Percentiles rank a stretch among this genome's conserved stretches.
phyloP scores from a whole-genome alignment of 2,329 filamentous ascomycete species.

The Ophiostoma sp. region DNA sequence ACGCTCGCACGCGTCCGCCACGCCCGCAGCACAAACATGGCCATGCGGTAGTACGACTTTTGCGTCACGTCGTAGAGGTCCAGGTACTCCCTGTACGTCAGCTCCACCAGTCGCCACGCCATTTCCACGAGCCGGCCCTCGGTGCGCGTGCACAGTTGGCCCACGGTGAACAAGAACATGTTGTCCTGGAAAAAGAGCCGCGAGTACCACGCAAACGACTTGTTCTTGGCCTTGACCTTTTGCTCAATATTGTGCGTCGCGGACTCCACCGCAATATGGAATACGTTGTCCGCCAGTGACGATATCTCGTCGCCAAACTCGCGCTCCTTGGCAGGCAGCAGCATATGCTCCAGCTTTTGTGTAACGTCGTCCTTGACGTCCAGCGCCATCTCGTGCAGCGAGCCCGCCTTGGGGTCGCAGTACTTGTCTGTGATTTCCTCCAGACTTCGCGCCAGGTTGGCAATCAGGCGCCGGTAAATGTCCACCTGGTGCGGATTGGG shows the following conservation, averaged over 20 bases:
- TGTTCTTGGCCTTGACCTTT: constrained; percentile 41
- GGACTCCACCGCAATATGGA: constrained; percentile 48
- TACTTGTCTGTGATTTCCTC: constrained; percentile 45
- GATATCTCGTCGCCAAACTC: constrained; percentile 48
- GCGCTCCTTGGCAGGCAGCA: constrained; percentile 44
- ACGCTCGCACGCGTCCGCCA: constrained; percentile 49
- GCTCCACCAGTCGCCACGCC: constrained; percentile 47
- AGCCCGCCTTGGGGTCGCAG: constrained; percentile 49
- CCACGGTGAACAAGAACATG: constrained; percentile 51
- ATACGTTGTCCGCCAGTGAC: constrained; percentile 48
- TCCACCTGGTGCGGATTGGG: constrained; percentile 36
- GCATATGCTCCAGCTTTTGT: constrained; percentile 45
- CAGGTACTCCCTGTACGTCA: constrained; percentile 45
- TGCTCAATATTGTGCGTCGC: constrained; percentile 45
- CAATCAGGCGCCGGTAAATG: constrained; percentile 41
- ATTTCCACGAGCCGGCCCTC: constrained; percentile 48
- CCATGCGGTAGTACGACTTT: constrained; percentile 43
- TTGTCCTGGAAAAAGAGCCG: constrained; percentile 52
- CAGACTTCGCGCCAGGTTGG: constrained; percentile 41
- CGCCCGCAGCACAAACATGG: constrained; percentile 46
- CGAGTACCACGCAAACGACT: constrained; percentile 53
- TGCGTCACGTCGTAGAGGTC: constrained; percentile 48
- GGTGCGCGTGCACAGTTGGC: constrained; percentile 47
- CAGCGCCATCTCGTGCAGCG: constrained; percentile 48
- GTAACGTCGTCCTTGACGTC: constrained; percentile 45